These are phyloP conservation scores for Vaccinium darrowii DNA, from an alignment of 148 eudicot genomes.

Conservation along the genomic window DNA sequence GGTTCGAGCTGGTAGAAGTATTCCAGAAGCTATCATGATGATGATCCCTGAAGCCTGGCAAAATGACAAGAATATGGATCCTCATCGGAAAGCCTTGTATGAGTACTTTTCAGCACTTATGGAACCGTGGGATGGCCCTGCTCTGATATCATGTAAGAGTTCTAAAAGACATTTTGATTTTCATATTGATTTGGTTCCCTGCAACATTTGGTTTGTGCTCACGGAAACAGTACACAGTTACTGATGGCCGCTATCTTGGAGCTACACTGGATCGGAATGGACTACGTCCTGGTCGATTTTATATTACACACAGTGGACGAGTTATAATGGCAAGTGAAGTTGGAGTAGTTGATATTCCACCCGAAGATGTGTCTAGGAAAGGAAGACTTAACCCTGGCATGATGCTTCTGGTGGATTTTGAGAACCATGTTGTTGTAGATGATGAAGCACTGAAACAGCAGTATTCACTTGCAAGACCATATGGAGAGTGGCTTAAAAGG, in stretches of 20 bases:
- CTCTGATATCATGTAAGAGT: constrained; percentile 86
- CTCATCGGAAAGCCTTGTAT: constrained; percentile 75
- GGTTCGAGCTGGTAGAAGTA: constrained; percentile 97
- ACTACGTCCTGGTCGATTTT: constrained; percentile 95
- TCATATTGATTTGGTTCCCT: neutral
- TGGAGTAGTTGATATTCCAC: constrained; percentile 95
- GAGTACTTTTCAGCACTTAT: constrained; percentile 90
- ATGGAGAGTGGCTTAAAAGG: constrained; percentile 88
- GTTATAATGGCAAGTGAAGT: constrained; percentile 99
- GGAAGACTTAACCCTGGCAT: constrained; percentile 99
- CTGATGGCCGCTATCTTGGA: constrained; percentile 98
- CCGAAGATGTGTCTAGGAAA: constrained; percentile 90
- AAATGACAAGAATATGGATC: constrained; percentile 97
- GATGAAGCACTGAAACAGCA: constrained; percentile 94
- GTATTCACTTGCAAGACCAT: constrained; percentile 83
- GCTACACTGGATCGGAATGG: constrained; percentile 98
- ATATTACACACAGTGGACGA: constrained; percentile 88
- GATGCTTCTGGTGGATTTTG: constrained; percentile 99
- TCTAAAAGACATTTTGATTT: constrained; percentile 2
- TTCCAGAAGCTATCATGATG: constrained; percentile 99
- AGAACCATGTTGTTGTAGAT: constrained; percentile 91
- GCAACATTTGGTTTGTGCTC: constrained; percentile 25
- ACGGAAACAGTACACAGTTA: constrained; percentile 59
- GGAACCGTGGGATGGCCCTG: constrained; percentile 99
- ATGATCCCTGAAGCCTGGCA: constrained; percentile 99